Percentiles rank a stretch among this genome's conserved stretches.
Conservation (phyloP, 768 basidiomycete genomes). For the Saitozyma sp. region DNA sequence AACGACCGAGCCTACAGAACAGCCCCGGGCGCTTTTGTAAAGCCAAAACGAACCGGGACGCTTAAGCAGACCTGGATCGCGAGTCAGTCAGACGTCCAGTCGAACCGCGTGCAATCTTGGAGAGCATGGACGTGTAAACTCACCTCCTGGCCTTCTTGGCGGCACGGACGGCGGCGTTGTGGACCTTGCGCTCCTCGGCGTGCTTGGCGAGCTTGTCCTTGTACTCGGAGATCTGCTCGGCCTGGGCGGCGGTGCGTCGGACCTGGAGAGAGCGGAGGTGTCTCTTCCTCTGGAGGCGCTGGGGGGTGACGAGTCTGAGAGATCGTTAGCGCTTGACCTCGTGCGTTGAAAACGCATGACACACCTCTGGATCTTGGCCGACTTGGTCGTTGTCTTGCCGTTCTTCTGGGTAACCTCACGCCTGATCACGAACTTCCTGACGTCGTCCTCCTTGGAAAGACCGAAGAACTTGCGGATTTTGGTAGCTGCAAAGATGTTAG, state of each 20-base stretch:
- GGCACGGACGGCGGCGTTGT: slow-evolving; percentile 66
- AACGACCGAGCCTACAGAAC: no score
- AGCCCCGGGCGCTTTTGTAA: no score
- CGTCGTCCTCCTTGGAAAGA: slow-evolving; percentile 95
- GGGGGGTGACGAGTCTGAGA: slow-evolving; percentile 80
- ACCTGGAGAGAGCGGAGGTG: slow-evolving; percentile 85
- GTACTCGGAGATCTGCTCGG: slow-evolving; percentile 93
- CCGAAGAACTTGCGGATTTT: slow-evolving; percentile 99
- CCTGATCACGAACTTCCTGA: slow-evolving; percentile 85
- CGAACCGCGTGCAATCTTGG: not conserved
- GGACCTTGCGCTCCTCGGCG: slow-evolving; percentile 87
- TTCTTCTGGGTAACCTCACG: slow-evolving; percentile 91
- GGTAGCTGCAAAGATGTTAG: slow-evolving; percentile 59
- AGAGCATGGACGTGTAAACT: not conserved
- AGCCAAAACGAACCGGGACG: no score
- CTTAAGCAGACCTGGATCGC: no score
- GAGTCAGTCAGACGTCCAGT: no score
- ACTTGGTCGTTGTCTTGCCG: slow-evolving; percentile 81
- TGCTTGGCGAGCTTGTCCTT: slow-evolving; percentile 86
- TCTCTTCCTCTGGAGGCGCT: slow-evolving; percentile 93
- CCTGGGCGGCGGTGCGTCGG: slow-evolving; percentile 83
- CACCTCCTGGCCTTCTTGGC: slow-evolving; percentile 50
- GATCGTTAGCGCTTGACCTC: not conserved
- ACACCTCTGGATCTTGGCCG: not conserved
- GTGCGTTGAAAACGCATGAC: no score